phyloP scores from a whole-genome alignment of 768 basidiomycete genomes.

The button mushroom (Agaricus bisporus) region DNA sequence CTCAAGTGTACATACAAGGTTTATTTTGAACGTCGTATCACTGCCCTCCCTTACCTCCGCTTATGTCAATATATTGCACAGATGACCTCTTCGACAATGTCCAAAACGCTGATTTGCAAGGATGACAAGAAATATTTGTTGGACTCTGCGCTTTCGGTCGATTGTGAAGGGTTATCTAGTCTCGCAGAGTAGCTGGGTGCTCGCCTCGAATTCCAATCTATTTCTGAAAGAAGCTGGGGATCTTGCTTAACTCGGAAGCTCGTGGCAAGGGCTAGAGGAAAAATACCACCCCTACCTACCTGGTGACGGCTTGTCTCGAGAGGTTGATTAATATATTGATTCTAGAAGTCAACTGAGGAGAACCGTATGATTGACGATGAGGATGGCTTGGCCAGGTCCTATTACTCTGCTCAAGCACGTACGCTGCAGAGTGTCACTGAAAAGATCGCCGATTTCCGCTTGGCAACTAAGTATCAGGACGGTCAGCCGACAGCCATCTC shows the following conservation, averaged over 20 bases:
- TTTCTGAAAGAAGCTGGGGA: constrained; percentile 46
- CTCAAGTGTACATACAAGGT: constrained; percentile 85
- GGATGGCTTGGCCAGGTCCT: constrained; percentile 38
- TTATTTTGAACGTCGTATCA: constrained; percentile 83
- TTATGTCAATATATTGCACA: constrained; percentile 93
- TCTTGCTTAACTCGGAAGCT: constrained; percentile 24
- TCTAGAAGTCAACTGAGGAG: constrained; percentile 81
- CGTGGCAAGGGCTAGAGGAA: constrained; percentile 51
- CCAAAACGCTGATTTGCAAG: constrained; percentile 89
- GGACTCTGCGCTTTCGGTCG: constrained; percentile 94
- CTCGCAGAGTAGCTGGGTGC: constrained; percentile 90
- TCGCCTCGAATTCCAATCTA: constrained; percentile 82
- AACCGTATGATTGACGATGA: constrained; percentile 35
- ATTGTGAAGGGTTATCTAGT: constrained; percentile 74
- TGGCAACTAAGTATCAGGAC: constrained; percentile 77
- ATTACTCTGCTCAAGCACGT: constrained; percentile 74
- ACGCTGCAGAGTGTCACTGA: constrained; percentile 93
- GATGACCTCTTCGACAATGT: constrained; percentile 91
- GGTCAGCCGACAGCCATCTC: constrained; percentile 45
- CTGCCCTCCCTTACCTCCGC: constrained; percentile 78
- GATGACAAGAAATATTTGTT: constrained; percentile 97
- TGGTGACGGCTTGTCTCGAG: constrained; percentile 87
- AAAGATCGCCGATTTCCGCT: constrained; percentile 92
- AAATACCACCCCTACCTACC: constrained; percentile 88
- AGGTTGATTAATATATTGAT: constrained; percentile 87